Conservation (phyloP, 2,329 filamentous ascomycete genomes). For the Bipolaris cookei region DNA sequence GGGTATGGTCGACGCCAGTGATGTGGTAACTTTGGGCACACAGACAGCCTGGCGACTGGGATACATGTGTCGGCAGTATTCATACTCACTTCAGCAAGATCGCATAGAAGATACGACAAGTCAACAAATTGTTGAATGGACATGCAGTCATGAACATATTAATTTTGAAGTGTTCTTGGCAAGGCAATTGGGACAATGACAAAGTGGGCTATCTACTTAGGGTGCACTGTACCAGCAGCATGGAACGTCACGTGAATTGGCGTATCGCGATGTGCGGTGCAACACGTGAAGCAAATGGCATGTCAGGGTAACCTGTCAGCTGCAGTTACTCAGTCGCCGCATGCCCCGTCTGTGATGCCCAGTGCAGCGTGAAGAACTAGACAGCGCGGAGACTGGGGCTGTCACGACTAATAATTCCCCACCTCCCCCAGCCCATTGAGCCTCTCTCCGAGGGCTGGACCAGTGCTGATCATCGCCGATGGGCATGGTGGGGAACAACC, state of each 20-base stretch:
- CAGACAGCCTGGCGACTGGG: not conserved
- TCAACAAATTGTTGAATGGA: not conserved
- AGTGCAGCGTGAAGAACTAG: not conserved
- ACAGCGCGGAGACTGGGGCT: conserved; percentile 7
- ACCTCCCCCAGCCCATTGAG: conserved; percentile 9
- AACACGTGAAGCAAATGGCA: not conserved
- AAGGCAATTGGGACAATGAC: not conserved
- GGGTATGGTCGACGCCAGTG: not conserved
- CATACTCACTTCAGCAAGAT: not conserved
- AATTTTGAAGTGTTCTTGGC: not conserved
- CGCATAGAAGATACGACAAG: not conserved
- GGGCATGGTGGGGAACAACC: conserved; percentile 14
- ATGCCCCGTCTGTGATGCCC: not conserved
- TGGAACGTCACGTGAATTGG: conserved; percentile 11
- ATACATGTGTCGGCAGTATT: not conserved
- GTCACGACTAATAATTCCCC: conserved; percentile 6
- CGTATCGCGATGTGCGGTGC: conserved; percentile 3
- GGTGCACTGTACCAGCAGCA: not conserved
- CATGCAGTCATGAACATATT: not conserved
- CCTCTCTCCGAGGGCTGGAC: conserved; percentile 13
- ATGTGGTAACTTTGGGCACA: not conserved
- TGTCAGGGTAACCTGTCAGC: not conserved
- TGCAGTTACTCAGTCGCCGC: not conserved
- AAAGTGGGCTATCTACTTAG: no score
- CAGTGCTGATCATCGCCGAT: conserved; percentile 26